Conservation (phyloP, 2,329 filamentous ascomycete genomes). For the Thermoascus crustaceus region DNA sequence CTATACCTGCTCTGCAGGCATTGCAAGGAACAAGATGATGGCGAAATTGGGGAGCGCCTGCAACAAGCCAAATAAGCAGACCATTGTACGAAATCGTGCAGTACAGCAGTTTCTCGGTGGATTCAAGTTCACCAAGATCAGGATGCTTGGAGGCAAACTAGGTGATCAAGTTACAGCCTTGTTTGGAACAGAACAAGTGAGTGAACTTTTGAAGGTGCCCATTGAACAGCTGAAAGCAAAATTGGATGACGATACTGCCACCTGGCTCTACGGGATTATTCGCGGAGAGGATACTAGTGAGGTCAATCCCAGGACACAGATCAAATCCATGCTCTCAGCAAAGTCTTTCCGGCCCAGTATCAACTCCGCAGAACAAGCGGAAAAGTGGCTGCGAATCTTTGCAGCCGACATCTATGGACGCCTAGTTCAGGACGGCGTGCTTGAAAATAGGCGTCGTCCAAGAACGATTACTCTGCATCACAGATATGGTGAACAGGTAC, state of each 20-base stretch:
- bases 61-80: constrained; percentile 92
- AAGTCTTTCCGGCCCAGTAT: constrained; percentile 90
- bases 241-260: constrained; percentile 74
- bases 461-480: constrained; percentile 81
- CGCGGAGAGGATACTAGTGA: constrained; percentile 80
- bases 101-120: constrained; percentile 67
- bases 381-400: constrained; percentile 85
- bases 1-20: constrained; percentile 87
- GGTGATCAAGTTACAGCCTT: constrained; percentile 75
- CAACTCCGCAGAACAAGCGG: constrained; percentile 66
- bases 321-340: constrained; percentile 94
- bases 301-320: constrained; percentile 82
- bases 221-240: constrained; percentile 69
- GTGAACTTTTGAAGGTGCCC: constrained; percentile 63
- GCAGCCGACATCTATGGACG: constrained; percentile 83
- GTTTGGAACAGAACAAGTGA: constrained; percentile 73
- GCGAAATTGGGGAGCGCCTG: constrained; percentile 86
- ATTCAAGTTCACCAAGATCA: constrained; percentile 91
- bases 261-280: constrained; percentile 77
- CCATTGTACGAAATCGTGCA: constrained; percentile 81
- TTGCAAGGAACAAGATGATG: constrained; percentile 89
- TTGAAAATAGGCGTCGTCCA: constrained; percentile 79
- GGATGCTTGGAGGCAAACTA: constrained; percentile 89
- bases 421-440: constrained; percentile 79
- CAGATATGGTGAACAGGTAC: constrained; percentile 62